phyloP scores from a whole-genome alignment of 2,329 filamentous ascomycete genomes.

The Talaromyces sp. region DNA sequence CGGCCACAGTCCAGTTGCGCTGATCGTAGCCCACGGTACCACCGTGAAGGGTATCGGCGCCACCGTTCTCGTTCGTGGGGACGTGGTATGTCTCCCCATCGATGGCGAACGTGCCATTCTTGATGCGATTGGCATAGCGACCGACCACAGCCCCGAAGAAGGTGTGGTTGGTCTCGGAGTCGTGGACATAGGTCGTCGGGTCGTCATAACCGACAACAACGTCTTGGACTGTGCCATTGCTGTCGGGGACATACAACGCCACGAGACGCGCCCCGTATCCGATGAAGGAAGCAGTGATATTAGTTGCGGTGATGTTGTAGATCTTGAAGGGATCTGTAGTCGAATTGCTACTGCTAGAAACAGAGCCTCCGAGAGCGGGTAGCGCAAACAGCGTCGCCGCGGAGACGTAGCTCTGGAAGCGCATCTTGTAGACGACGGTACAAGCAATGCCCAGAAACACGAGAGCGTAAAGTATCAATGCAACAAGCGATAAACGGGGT shows the following conservation, averaged over 20 bases:
- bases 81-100: constrained; percentile 48
- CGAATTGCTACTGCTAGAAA: constrained; percentile 13
- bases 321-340: constrained; percentile 36
- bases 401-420: constrained; percentile 33
- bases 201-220: constrained; percentile 51
- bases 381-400: constrained; percentile 33
- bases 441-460: constrained; percentile 29
- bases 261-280: constrained; percentile 48
- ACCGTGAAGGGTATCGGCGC: constrained; percentile 53
- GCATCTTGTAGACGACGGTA: constrained; percentile 34
- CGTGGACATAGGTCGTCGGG: constrained; percentile 41
- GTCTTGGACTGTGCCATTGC: constrained; percentile 48
- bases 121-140: constrained; percentile 55
- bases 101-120: constrained; percentile 54
- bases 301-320: constrained; percentile 46
- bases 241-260: constrained; percentile 49
- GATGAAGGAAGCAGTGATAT: constrained; percentile 49
- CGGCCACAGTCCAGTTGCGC: constrained; percentile 49
- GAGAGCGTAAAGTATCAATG: constrained; percentile 29
- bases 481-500: constrained; percentile 28
- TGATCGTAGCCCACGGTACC: constrained; percentile 47
- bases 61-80: constrained; percentile 50
- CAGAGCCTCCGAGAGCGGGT: constrained; percentile 30
- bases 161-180: constrained; percentile 47
- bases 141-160: constrained; percentile 49